These are phyloP conservation scores for Kodamaea plutei DNA, from an alignment of 1,139 yeast genomes.

Conservation along the genomic window DNA sequence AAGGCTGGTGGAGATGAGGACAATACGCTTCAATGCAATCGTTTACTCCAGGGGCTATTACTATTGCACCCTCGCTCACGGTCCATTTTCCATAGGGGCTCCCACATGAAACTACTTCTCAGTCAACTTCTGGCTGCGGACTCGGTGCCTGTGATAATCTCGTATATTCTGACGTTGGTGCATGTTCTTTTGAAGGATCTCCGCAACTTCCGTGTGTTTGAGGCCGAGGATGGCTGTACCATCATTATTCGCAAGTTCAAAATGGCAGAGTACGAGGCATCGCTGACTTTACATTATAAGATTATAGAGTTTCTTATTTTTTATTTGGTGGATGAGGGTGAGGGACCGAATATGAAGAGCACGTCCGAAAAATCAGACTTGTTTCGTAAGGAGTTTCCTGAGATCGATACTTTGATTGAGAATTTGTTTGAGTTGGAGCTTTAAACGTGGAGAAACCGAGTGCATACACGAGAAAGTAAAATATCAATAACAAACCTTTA, in stretches of 20 bases:
- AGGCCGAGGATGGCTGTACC: constrained; percentile 54
- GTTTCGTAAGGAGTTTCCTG: constrained; percentile 45
- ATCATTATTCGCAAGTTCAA: constrained; percentile 42
- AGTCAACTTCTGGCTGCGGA: constrained; percentile 19
- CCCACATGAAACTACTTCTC: constrained; percentile 33
- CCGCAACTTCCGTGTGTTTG: constrained; percentile 56
- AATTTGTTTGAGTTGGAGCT: constrained; percentile 31
- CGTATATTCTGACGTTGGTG: constrained; percentile 55
- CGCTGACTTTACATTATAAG: constrained; percentile 51
- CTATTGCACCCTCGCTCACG: constrained; percentile 59
- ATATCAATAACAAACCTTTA: no score
- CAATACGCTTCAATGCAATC: constrained; percentile 28
- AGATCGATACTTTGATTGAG: constrained; percentile 37
- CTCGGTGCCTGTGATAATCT: constrained; percentile 27
- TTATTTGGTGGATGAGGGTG: constrained; percentile 65
- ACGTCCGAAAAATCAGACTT: constrained; percentile 53
- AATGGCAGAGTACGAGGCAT: constrained; percentile 16
- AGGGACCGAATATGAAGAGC: constrained; percentile 22
- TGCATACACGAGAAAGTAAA: no score
- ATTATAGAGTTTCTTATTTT: constrained; percentile 69
- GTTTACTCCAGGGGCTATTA: constrained; percentile 58
- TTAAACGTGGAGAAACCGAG: background rate
- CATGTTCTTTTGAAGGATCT: constrained; percentile 58
- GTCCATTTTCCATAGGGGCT: constrained; percentile 33
- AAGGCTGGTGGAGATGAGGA: constrained; percentile 8